Evolutionary conservation across 73 alveolate species (phyloP).

Genomic region (Tetrahymena malaccensis): DNA sequence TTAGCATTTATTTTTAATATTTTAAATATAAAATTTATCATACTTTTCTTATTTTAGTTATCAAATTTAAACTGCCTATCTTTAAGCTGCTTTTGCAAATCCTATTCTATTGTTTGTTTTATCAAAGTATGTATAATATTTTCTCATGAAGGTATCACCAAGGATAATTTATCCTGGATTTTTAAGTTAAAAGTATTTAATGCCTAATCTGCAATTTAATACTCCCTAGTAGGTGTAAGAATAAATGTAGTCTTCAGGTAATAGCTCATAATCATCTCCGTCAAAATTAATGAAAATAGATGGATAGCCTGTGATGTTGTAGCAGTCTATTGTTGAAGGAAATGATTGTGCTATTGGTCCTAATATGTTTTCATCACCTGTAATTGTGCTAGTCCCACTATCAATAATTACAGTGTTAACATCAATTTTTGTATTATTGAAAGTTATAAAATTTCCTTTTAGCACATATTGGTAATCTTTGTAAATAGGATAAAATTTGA

Average conservation of each 20-base stretch:
- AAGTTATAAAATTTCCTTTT: background rate
- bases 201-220: background rate
- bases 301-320: background rate
- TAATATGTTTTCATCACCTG: background rate
- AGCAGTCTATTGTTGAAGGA: background rate
- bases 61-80: background rate
- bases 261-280: background rate
- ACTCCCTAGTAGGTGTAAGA: background rate
- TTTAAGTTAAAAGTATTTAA: background rate
- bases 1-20: too few species aligned
- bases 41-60: background rate
- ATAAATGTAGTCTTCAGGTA: background rate
- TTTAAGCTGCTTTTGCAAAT: slow-evolving; percentile 34
- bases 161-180: background rate
- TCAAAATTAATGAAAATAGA: background rate
- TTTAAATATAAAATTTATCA: too few species aligned
- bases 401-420: background rate
- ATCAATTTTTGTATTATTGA: background rate
- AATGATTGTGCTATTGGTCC: background rate
- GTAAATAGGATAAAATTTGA: background rate
- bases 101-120: slow-evolving; percentile 56
- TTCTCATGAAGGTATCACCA: slow-evolving; percentile 51
- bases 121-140: slow-evolving; percentile 47
- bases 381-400: background rate
- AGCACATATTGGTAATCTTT: background rate